Conservation (phyloP, 495 filamentous ascomycete genomes). For the Cercophora samala region DNA sequence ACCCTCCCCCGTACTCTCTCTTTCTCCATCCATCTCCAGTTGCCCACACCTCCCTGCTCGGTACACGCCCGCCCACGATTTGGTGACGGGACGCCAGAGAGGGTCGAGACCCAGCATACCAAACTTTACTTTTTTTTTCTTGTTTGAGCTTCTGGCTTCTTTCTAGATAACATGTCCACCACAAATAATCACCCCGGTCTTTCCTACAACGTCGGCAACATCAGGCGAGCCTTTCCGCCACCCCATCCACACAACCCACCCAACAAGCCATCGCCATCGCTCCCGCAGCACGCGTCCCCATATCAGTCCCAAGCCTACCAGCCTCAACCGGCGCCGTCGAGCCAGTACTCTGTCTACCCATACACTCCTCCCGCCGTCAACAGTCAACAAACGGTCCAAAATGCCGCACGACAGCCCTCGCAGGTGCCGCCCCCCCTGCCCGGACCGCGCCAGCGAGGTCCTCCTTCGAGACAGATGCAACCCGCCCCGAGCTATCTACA, state of each 20-base stretch:
- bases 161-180: constrained; percentile 29
- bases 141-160: constrained; percentile 14
- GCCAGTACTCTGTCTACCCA: constrained; percentile 35
- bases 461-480: constrained; percentile 36
- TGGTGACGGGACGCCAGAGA: constrained; percentile 23
- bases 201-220: constrained; percentile 21
- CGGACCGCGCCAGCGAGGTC: constrained; percentile 38
- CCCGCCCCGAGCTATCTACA: constrained; percentile 33
- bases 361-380: constrained; percentile 33
- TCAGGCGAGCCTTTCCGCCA: constrained; percentile 32
- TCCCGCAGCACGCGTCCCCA: constrained; percentile 43
- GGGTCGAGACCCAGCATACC: constrained; percentile 27
- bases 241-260: constrained; percentile 33
- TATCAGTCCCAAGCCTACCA: constrained; percentile 42
- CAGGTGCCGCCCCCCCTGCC: constrained; percentile 37
- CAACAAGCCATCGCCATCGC: constrained; percentile 45
- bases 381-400: constrained; percentile 33
- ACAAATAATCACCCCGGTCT: constrained; percentile 33
- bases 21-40: constrained; percentile 28
- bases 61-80: constrained; percentile 35
- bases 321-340: constrained; percentile 29
- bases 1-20: constrained; percentile 26
- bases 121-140: constrained; percentile 25
- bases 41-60: constrained; percentile 33
- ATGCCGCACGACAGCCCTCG: constrained; percentile 27